A percentile compares a stretch with the other conserved stretches of the same genome.
These are phyloP conservation scores for Macrolepiota dolichaula DNA, from an alignment of 768 basidiomycete species.

Conservation along the genomic window DNA sequence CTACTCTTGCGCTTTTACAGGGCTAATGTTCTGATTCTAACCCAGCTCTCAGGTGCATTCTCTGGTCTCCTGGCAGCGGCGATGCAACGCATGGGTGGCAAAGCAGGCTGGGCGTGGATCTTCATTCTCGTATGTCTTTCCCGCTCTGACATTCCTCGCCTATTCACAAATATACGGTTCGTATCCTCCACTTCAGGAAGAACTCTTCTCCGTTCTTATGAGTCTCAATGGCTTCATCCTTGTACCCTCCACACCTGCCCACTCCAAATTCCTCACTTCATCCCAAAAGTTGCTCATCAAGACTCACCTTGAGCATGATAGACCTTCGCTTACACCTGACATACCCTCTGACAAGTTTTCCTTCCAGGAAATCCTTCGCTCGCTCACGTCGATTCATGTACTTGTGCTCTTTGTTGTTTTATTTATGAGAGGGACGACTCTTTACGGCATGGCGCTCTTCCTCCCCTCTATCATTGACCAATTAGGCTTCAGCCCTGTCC, in stretches of 20 bases:
- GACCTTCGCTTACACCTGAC: slow-evolving; percentile 24
- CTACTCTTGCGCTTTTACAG: no score
- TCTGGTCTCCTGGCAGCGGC: slow-evolving; percentile 63
- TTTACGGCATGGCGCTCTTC: slow-evolving; percentile 34
- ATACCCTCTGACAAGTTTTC: slow-evolving; percentile 25
- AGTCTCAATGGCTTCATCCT: slow-evolving; percentile 41
- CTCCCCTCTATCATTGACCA: slow-evolving; percentile 34
- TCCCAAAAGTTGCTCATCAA: slow-evolving; percentile 31
- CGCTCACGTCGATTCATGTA: slow-evolving; percentile 31
- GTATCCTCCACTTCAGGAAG: slow-evolving; percentile 25
- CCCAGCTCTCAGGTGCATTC: slow-evolving; percentile 51
- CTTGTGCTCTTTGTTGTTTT: slow-evolving; percentile 29
- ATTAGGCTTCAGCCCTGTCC: slow-evolving; percentile 27
- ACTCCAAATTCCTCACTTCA: slow-evolving; percentile 26
- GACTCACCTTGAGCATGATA: slow-evolving; percentile 26
- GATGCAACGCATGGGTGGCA: slow-evolving; percentile 49
- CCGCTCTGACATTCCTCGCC: not conserved
- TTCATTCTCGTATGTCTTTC: slow-evolving; percentile 24
- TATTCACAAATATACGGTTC: not conserved
- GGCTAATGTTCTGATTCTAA: not conserved
- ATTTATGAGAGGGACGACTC: slow-evolving; percentile 30
- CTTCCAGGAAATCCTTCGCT: slow-evolving; percentile 26
- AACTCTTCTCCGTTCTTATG: slow-evolving; percentile 46
- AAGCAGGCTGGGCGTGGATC: slow-evolving; percentile 49
- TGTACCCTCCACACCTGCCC: slow-evolving; percentile 28